These are phyloP conservation scores for Phalaenopsis aphrodite DNA, from an alignment of 106 monocot species.

Conservation along the genomic window DNA sequence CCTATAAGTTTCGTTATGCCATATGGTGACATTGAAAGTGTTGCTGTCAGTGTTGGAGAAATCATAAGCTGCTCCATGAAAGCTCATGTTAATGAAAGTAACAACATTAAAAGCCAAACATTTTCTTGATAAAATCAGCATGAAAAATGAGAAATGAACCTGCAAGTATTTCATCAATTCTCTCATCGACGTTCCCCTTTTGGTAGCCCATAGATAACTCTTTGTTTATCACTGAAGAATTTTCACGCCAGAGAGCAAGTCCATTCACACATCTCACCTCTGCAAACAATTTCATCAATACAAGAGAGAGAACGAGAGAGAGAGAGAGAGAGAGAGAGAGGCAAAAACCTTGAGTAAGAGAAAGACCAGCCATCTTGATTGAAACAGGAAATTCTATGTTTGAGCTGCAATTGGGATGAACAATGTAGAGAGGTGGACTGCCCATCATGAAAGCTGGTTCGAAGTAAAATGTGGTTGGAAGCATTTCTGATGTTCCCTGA, in stretches of 20 bases:
- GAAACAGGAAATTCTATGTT: conserved; percentile 5
- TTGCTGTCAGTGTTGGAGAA: conserved; percentile 29
- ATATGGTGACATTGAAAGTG: conserved; percentile 17
- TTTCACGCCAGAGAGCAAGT: conserved; percentile 40
- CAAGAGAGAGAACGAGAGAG: neutral
- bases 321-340: neutral
- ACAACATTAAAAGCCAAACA: neutral
- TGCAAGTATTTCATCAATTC: conserved; percentile 39
- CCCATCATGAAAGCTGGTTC: conserved; percentile 2
- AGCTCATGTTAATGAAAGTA: neutral
- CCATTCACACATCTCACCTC: conserved; percentile 48
- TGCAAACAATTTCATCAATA: conserved; percentile 2
- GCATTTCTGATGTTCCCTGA: neutral
- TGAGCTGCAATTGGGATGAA: conserved; percentile 17
- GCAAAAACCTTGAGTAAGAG: neutral
- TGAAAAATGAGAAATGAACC: conserved; percentile 24
- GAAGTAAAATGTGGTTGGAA: neutral
- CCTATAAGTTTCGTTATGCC: conserved; percentile 24
- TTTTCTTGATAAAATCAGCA: neutral
- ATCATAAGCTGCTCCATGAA: conserved; percentile 34
- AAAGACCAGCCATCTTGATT: conserved; percentile 4
- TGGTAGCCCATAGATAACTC: conserved; percentile 41
- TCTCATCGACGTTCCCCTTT: conserved; percentile 24
- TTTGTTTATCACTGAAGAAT: conserved; percentile 38
- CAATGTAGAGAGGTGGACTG: conserved; percentile 7